Percentiles rank a stretch among this genome's conserved stretches.
phyloP scores from a whole-genome alignment of 106 monocot genomes.

The Alisma plantagoaquatica region DNA sequence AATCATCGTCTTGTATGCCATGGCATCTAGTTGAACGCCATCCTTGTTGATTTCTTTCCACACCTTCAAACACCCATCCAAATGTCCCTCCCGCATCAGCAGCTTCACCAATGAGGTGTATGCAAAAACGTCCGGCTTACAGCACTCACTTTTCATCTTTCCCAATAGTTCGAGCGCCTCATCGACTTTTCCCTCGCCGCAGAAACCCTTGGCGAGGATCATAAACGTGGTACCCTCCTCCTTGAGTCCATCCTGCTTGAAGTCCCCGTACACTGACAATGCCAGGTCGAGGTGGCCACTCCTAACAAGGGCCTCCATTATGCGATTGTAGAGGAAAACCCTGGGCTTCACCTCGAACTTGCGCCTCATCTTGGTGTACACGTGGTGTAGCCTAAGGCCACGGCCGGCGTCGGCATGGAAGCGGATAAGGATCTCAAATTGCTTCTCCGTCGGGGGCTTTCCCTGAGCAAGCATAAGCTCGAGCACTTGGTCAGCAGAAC shows the following conservation, averaged over 20 bases:
- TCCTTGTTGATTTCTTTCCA: constrained; percentile 81
- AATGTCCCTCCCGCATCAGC: constrained; percentile 20
- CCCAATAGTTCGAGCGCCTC: constrained; percentile 40
- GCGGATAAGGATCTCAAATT: constrained; percentile 82
- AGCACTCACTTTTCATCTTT: constrained; percentile 49
- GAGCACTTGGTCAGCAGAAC: constrained; percentile 63
- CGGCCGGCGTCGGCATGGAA: constrained; percentile 59
- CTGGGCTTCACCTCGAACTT: constrained; percentile 40
- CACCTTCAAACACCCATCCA: constrained; percentile 74
- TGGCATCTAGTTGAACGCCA: constrained; percentile 42
- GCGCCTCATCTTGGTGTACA: constrained; percentile 36
- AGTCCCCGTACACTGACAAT: constrained; percentile 44
- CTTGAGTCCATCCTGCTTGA: constrained; percentile 41
- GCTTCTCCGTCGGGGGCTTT: constrained; percentile 55
- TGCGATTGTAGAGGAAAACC: constrained; percentile 65
- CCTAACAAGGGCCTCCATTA: constrained; percentile 48
- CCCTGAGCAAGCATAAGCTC: constrained; percentile 74
- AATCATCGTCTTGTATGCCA: constrained; percentile 70
- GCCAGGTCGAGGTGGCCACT: constrained; percentile 57
- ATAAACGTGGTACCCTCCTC: constrained; percentile 78
- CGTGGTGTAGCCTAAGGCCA: constrained; percentile 39
- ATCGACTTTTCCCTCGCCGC: constrained; percentile 34
- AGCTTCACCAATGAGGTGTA: constrained; percentile 81
- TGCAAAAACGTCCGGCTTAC: constrained; percentile 78
- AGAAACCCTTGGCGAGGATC: constrained; percentile 57